Percentiles rank a stretch among this genome's conserved stretches.
Evolutionary conservation across 768 basidiomycete species (phyloP).

Genomic region (Amanita polypyramis): DNA sequence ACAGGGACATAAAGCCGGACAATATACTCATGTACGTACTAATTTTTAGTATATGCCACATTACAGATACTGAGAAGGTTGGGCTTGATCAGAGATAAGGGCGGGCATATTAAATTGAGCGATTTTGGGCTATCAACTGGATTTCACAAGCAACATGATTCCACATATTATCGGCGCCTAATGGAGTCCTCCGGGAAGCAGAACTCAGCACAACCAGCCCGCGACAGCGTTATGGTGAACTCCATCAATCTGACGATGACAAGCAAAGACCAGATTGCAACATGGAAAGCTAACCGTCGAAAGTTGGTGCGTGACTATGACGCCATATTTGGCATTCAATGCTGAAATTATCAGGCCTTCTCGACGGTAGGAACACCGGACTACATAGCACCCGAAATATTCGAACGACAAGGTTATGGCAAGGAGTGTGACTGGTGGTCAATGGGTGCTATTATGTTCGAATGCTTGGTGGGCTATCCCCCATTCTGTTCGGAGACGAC

Average conservation of each 20-base stretch:
- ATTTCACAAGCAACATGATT: slow-evolving; percentile 97
- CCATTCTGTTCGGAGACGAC: slow-evolving; percentile 94
- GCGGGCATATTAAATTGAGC: slow-evolving; percentile 94
- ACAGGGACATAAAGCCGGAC: slow-evolving; percentile 97
- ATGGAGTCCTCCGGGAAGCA: slow-evolving; percentile 49
- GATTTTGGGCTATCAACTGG: slow-evolving; percentile 99
- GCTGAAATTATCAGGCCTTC: slow-evolving; percentile 57
- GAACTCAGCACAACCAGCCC: slow-evolving; percentile 35
- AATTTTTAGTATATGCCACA: background rate
- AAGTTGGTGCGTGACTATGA: slow-evolving; percentile 58
- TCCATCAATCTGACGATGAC: slow-evolving; percentile 95
- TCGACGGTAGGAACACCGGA: slow-evolving; percentile 98
- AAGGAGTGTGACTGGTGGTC: slow-evolving; percentile 99
- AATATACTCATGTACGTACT: slow-evolving; percentile 57
- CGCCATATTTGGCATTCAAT: background rate
- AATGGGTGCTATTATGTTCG: slow-evolving; percentile 96
- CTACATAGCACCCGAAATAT: slow-evolving; percentile 95
- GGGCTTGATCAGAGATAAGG: slow-evolving; percentile 51
- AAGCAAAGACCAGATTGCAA: slow-evolving; percentile 87
- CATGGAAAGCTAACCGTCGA: slow-evolving; percentile 97
- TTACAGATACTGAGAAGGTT: background rate
- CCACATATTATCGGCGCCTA: slow-evolving; percentile 86
- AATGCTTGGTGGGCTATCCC: slow-evolving; percentile 94
- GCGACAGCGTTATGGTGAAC: slow-evolving; percentile 97
- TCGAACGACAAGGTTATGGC: slow-evolving; percentile 93